These are phyloP conservation scores for Paraglomus brasilianum DNA, from an alignment of 192 early-diverging fungal species.

Conservation along the genomic window DNA sequence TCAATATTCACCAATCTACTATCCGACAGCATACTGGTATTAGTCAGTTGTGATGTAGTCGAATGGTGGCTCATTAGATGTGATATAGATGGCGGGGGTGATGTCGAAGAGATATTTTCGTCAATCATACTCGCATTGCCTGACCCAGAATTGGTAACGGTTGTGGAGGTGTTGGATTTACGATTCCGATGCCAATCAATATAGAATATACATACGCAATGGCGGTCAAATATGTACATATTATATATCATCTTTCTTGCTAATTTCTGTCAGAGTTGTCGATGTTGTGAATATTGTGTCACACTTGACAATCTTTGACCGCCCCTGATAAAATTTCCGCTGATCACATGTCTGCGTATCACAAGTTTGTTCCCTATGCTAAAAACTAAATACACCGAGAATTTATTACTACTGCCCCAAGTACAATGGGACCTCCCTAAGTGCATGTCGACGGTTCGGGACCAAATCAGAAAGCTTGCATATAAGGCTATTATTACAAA, in stretches of 20 bases:
- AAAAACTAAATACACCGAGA: too few species aligned
- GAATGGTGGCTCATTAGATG: constrained; percentile 33
- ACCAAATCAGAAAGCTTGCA: too few species aligned
- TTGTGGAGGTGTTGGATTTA: constrained; percentile 39
- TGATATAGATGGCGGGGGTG: constrained; percentile 24
- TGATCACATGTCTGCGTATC: too few species aligned
- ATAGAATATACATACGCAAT: constrained; percentile 89
- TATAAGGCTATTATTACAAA: too few species aligned
- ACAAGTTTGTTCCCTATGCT: too few species aligned
- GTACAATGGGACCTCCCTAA: too few species aligned
- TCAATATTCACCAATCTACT: constrained; percentile 60
- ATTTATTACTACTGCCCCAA: too few species aligned
- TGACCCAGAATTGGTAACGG: constrained; percentile 44
- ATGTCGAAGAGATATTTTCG: constrained; percentile 31
- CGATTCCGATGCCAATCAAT: constrained; percentile 67
- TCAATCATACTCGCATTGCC: constrained; percentile 28
- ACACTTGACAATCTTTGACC: too few species aligned
- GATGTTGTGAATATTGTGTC: too few species aligned
- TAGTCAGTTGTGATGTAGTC: constrained; percentile 26
- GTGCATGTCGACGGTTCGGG: too few species aligned
- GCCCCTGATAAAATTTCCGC: too few species aligned
- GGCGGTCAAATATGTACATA: constrained; percentile 91
- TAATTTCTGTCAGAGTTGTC: background rate
- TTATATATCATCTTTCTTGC: constrained; percentile 68
- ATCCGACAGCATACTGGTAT: constrained; percentile 37